These are phyloP conservation scores for Lophium mytilinum DNA, from an alignment of 495 filamentous ascomycete species.

Conservation along the genomic window DNA sequence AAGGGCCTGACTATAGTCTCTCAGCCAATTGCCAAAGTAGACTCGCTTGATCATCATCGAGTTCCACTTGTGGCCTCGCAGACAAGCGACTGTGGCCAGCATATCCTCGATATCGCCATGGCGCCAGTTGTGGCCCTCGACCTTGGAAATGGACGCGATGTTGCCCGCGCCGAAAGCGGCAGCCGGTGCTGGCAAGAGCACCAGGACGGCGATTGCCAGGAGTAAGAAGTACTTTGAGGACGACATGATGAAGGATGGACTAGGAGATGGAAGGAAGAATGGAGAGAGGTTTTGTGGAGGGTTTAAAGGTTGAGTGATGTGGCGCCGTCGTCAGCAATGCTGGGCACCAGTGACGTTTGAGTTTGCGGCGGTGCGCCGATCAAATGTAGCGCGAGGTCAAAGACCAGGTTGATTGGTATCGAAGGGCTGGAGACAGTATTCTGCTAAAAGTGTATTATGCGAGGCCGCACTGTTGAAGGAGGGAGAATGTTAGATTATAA, in stretches of 20 bases:
- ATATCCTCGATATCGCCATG: conserved; percentile 93
- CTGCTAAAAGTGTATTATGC: no score
- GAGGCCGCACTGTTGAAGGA: no score
- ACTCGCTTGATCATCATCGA: conserved; percentile 78
- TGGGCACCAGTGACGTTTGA: no score
- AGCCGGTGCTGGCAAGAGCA: conserved; percentile 55
- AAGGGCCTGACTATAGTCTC: conserved; percentile 69
- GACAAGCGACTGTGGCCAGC: conserved; percentile 78
- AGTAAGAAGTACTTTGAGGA: conserved; percentile 23
- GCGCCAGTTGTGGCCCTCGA: conserved; percentile 93
- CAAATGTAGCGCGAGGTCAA: no score
- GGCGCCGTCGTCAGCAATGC: background rate
- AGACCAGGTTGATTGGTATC: no score
- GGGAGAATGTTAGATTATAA: no score
- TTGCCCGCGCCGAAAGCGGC: conserved; percentile 92
- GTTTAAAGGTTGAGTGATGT: background rate
- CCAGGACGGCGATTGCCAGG: conserved; percentile 33
- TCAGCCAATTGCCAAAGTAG: conserved; percentile 68
- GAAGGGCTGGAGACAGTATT: no score
- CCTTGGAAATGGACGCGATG: conserved; percentile 84
- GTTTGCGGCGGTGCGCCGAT: no score
- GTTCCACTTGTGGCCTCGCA: conserved; percentile 92
- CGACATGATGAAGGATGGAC: conserved; percentile 9
- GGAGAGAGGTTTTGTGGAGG: background rate
- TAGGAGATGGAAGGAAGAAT: background rate